phyloP scores from a whole-genome alignment of 169 alveolate genomes.

The Cytauxzoon felis region DNA sequence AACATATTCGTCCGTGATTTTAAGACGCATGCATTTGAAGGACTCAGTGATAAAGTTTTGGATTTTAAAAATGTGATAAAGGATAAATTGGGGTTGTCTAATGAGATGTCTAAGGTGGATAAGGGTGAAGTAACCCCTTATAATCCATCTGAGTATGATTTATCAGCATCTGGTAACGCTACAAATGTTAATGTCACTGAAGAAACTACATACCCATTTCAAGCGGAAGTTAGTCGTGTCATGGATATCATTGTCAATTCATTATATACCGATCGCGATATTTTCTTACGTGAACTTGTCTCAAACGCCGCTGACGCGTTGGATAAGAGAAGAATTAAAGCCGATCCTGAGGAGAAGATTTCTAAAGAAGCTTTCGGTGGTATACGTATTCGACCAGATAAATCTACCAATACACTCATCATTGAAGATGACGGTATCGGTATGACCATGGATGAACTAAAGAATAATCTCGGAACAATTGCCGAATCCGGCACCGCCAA shows the following conservation, averaged over 20 bases:
- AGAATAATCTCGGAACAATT: slow-evolving; percentile 97
- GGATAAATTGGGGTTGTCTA: slow-evolving; percentile 43
- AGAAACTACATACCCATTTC: slow-evolving; percentile 86
- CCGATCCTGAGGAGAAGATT: slow-evolving; percentile 58
- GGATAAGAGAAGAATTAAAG: slow-evolving; percentile 86
- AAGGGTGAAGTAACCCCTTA: slow-evolving; percentile 19
- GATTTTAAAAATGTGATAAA: slow-evolving; percentile 46
- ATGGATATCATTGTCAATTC: slow-evolving; percentile 99
- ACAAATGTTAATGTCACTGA: slow-evolving; percentile 26
- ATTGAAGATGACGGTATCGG: slow-evolving; percentile 99
- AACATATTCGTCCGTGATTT: background rate
- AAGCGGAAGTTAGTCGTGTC: slow-evolving; percentile 96
- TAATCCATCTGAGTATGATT: slow-evolving; percentile 17
- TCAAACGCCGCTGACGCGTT: slow-evolving; percentile 99
- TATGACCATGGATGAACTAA: slow-evolving; percentile 97
- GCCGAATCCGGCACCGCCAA: slow-evolving; percentile 99
- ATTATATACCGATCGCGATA: slow-evolving; percentile 96
- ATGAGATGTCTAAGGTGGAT: slow-evolving; percentile 39
- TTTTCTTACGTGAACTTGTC: slow-evolving; percentile 94
- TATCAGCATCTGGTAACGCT: background rate
- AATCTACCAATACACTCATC: slow-evolving; percentile 90
- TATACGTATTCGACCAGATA: slow-evolving; percentile 91
- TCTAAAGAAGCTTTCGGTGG: slow-evolving; percentile 63
- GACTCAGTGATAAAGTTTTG: slow-evolving; percentile 1
- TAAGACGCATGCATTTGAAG: background rate